These are phyloP conservation scores for Colletotrichum tamarilloi DNA, from an alignment of 2,329 filamentous ascomycete genomes.

Conservation along the genomic window DNA sequence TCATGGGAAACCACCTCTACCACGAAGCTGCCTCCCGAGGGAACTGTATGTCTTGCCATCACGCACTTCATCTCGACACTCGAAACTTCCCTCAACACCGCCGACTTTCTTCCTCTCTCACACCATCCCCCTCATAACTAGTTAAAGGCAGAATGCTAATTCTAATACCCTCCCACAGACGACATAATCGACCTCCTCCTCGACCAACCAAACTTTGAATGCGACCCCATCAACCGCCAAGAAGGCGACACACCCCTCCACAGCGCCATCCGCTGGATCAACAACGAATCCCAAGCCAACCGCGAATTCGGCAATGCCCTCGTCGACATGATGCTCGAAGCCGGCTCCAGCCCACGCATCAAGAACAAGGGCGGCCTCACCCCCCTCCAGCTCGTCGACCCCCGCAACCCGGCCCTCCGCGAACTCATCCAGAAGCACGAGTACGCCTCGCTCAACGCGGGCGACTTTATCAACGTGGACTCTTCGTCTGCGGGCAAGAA, in stretches of 20 bases:
- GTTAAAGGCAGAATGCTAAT: not conserved
- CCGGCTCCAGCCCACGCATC: slow-evolving; percentile 69
- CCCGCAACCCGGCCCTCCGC: slow-evolving; percentile 70
- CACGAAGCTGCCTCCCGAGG: slow-evolving; percentile 89
- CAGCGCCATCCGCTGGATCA: slow-evolving; percentile 81
- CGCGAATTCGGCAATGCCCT: slow-evolving; percentile 73
- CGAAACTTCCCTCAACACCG: not conserved
- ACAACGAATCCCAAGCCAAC: slow-evolving; percentile 72
- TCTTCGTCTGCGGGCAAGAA: slow-evolving; percentile 36
- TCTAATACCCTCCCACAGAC: slow-evolving; percentile 57
- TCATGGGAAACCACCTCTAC: slow-evolving; percentile 88
- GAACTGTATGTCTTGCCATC: slow-evolving; percentile 72
- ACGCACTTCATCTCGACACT: not conserved
- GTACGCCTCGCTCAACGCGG: slow-evolving; percentile 69
- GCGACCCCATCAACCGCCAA: slow-evolving; percentile 78
- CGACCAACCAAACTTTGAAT: slow-evolving; percentile 86
- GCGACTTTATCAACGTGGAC: slow-evolving; percentile 63
- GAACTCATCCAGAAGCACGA: slow-evolving; percentile 77
- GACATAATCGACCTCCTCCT: slow-evolving; percentile 85
- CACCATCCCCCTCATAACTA: not conserved
- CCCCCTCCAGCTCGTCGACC: slow-evolving; percentile 79
- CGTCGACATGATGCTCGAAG: slow-evolving; percentile 85
- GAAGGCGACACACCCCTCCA: slow-evolving; percentile 85
- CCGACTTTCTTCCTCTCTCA: not conserved
- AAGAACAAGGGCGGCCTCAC: slow-evolving; percentile 80